These are phyloP conservation scores for Oehlia diaphana DNA, from an alignment of 192 early-diverging fungal genomes.

Conservation along the genomic window DNA sequence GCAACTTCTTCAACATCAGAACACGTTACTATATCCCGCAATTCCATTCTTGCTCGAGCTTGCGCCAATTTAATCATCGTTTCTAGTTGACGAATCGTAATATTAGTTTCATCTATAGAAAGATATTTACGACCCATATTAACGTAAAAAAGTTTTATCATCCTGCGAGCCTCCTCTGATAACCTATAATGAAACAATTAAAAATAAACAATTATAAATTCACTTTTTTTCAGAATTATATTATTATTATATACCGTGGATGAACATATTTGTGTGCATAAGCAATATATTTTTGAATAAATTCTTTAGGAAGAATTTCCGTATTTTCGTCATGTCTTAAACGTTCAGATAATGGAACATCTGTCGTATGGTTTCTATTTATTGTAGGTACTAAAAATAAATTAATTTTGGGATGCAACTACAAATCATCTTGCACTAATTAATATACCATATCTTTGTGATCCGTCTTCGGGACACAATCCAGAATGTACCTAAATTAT, in stretches of 20 bases:
- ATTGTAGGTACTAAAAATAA: neutral
- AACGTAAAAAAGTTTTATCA: conserved; percentile 73
- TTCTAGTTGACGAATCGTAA: conserved; percentile 83
- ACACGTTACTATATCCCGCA: conserved; percentile 70
- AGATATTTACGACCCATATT: conserved; percentile 65
- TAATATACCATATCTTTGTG: conserved; percentile 1
- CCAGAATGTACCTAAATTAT: neutral
- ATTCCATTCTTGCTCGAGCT: conserved; percentile 75
- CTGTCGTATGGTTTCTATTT: conserved; percentile 13
- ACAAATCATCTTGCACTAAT: no score
- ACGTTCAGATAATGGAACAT: conserved; percentile 33
- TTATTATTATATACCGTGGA: conserved; percentile 44
- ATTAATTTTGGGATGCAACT: no score
- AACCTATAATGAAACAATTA: conserved; percentile 27
- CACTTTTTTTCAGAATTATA: neutral
- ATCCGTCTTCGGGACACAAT: neutral
- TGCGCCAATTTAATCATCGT: conserved; percentile 75
- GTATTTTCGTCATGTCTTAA: conserved; percentile 54
- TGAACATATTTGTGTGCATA: conserved; percentile 81
- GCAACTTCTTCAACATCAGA: conserved; percentile 76
- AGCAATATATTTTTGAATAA: conserved; percentile 84
- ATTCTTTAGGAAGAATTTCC: conserved; percentile 59
- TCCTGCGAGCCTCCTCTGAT: conserved; percentile 55
- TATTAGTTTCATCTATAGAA: conserved; percentile 66
- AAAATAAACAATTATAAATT: no score